Percentiles rank a stretch among this genome's conserved stretches.
These are phyloP conservation scores for Sporisorium scitamineum DNA, from an alignment of 1,284 basidiomycete genomes.

Conservation along the genomic window DNA sequence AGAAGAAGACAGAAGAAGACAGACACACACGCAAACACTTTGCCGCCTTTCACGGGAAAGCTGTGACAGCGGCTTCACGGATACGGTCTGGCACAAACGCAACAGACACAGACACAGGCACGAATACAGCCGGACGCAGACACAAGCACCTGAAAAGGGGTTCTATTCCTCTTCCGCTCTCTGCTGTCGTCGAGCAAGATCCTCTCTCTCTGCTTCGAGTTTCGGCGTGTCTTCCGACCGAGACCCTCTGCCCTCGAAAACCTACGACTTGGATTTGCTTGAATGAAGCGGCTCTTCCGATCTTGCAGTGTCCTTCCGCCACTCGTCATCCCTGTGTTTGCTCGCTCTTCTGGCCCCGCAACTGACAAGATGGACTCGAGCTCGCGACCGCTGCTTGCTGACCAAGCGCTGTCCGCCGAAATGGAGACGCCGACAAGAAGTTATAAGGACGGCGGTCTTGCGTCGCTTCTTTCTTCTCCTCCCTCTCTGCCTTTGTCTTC, in stretches of 20 bases:
- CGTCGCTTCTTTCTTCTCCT: background rate
- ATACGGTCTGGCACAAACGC: too few species aligned
- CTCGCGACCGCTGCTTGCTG: constrained; percentile 1
- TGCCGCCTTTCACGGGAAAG: background rate
- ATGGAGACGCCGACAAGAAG: background rate
- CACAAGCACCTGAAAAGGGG: background rate
- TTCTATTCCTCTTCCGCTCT: too few species aligned
- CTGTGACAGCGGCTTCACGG: background rate
- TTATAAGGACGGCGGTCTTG: constrained; percentile 3
- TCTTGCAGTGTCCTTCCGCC: background rate
- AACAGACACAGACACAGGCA: background rate
- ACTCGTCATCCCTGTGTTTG: background rate
- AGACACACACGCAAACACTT: too few species aligned
- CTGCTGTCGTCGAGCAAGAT: background rate
- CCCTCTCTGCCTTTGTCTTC: background rate
- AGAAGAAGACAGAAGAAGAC: too few species aligned
- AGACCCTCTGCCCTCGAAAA: background rate
- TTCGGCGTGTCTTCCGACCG: background rate
- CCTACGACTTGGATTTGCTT: too few species aligned
- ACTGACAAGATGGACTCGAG: background rate
- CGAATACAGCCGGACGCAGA: background rate
- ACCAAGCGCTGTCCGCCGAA: background rate
- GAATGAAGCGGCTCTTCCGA: constrained; percentile 2
- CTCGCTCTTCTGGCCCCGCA: background rate
- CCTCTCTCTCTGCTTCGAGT: background rate